Base-by-base conservation (phyloP, 306 rosid species). In the Comarum palustre region DNA sequence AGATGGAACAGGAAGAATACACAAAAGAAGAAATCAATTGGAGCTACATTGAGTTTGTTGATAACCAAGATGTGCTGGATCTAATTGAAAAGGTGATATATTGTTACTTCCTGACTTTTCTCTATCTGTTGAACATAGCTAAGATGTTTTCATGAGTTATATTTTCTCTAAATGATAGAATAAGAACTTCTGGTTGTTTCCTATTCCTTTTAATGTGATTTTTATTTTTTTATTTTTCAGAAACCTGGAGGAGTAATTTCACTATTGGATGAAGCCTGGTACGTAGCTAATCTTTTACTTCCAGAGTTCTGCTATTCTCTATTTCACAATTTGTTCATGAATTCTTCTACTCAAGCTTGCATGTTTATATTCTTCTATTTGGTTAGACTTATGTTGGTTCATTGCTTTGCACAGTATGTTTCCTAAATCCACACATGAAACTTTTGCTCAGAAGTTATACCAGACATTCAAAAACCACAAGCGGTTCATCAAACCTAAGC, bases 1-100 rank as follows among this genome's bases (percentile, higher is more conserved):
- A 95, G 89, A 95, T 92, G 99, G 99, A 95, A 83, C 99, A 95
- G 85, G 99, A 95, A 84, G 99, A 95, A 80, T 95, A 95, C 82
- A 95, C 99, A 38, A 95, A 95, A 78, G 97, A 95, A 85, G 89
- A 87, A 80, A 95, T 95, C 24, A 42, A 95, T 82, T 95, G 99
- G 99, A 95, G 99, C 86, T 95, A 95, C 89, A 95, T 95, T 38
- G 99, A 92, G 79, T 95, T 95, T 83, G 96, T 95, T 77, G 99
- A 95, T 75, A 95, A 95, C 85, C 97, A 95, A 84, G 99, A 95
- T 79, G 99, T 95, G 67, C 80, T 95, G 92, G 99, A 95, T 87
- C 84, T 95, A 42, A 95, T 95, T 78, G 99, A 95, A 85, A 95
- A 88, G 97, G 99, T 92, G 58, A 65, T 71, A 74, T 42, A 55